Evolutionary conservation across 768 basidiomycete genomes (phyloP).

Genomic region (Mycena rosella): DNA sequence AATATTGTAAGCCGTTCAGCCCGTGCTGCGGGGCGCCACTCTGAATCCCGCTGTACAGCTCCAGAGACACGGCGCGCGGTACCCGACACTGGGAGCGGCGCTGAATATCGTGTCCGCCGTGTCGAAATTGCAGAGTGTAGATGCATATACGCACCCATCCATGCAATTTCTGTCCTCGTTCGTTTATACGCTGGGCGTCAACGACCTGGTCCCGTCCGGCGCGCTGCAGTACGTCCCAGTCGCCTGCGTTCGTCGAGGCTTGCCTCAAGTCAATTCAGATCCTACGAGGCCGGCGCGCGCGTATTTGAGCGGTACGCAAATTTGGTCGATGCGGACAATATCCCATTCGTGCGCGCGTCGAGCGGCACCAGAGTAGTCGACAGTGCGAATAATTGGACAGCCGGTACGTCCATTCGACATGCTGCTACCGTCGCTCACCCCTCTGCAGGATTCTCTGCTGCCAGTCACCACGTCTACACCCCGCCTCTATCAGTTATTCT

Average conservation of each 20-base stretch:
- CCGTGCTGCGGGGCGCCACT: not conserved
- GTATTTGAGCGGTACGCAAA: constrained; percentile 58
- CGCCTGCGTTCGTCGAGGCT: not conserved
- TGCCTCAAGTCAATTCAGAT: constrained; percentile 40
- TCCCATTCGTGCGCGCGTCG: constrained; percentile 66
- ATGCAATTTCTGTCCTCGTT: constrained; percentile 73
- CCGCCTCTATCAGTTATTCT: constrained; percentile 70
- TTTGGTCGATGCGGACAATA: constrained; percentile 49
- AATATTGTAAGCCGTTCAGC: constrained; percentile 63
- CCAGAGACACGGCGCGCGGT: constrained; percentile 86
- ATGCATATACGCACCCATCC: constrained; percentile 56
- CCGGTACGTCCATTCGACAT: constrained; percentile 53
- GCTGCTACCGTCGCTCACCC: not conserved
- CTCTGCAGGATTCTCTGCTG: constrained; percentile 68
- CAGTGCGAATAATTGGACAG: constrained; percentile 79
- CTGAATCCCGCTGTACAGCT: constrained; percentile 58
- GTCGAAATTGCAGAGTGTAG: constrained; percentile 64
- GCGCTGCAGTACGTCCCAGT: constrained; percentile 66
- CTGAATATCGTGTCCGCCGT: constrained; percentile 61
- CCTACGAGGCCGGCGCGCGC: constrained; percentile 51
- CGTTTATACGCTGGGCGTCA: constrained; percentile 67
- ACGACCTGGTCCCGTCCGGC: constrained; percentile 77
- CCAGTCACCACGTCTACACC: constrained; percentile 58
- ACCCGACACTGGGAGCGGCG: constrained; percentile 68
- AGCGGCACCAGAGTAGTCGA: constrained; percentile 70